phyloP scores from a whole-genome alignment of 352 stramenopile genomes.

The Globisporangium carolinianum region DNA sequence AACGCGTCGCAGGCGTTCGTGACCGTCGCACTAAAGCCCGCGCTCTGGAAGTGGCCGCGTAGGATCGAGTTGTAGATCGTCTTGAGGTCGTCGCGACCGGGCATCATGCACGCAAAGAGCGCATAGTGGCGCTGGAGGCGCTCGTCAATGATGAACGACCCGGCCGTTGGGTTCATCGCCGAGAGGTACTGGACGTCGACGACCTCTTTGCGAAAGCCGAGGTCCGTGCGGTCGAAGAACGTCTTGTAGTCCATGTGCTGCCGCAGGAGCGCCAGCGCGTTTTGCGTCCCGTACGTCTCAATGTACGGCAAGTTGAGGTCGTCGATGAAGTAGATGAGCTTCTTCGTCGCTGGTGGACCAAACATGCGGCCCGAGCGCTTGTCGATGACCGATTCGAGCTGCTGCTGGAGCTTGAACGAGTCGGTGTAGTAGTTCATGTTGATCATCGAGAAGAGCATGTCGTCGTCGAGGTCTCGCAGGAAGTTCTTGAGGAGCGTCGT shows the following conservation, averaged over 20 bases:
- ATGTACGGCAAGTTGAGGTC: constrained; percentile 96
- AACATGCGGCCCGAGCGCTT: constrained; percentile 95
- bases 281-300: constrained; percentile 96
- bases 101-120: constrained; percentile 95
- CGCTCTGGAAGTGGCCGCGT: constrained; percentile 89
- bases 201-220: constrained; percentile 96
- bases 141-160: constrained; percentile 97
- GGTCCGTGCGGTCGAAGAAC: constrained; percentile 93
- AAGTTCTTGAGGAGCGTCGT: constrained; percentile 97
- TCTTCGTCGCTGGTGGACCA: constrained; percentile 92
- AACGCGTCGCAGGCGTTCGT: constrained; percentile 76
- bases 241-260: constrained; percentile 96
- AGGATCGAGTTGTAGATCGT: constrained; percentile 96
- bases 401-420: constrained; percentile 91
- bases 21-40: constrained; percentile 58
- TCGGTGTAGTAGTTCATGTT: constrained; percentile 98
- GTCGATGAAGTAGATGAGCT: constrained; percentile 96
- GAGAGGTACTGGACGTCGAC: constrained; percentile 96
- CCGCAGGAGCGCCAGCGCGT: constrained; percentile 91
- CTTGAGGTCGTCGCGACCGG: constrained; percentile 90
- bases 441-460: constrained; percentile 95
- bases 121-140: constrained; percentile 94
- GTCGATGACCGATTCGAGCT: constrained; percentile 96
- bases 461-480: constrained; percentile 83
- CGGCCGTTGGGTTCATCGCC: constrained; percentile 95